These are phyloP conservation scores for Rhodotorula mucilaginosa DNA, from an alignment of 1,284 basidiomycete genomes.

Conservation along the genomic window DNA sequence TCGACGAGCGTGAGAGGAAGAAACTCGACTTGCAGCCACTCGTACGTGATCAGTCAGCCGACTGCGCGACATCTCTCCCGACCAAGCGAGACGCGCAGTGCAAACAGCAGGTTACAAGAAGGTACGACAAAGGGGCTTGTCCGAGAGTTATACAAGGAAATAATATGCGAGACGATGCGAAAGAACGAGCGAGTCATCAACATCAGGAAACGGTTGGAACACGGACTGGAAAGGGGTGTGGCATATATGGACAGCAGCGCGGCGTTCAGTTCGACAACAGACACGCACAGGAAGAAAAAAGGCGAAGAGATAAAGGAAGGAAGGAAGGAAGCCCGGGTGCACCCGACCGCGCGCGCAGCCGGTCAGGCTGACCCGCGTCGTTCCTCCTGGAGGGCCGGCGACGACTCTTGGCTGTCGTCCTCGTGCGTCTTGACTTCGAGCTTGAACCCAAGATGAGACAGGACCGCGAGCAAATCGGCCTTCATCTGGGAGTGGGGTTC, in stretches of 20 bases:
- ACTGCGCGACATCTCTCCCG: too few relatives aligned
- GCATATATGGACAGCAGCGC: too few relatives aligned
- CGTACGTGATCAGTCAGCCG: too few relatives aligned
- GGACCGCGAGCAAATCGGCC: constrained; percentile 30
- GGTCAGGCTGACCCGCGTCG: constrained; percentile 10
- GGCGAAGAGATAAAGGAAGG: neutral
- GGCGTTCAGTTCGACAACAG: too few relatives aligned
- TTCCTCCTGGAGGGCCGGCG: neutral
- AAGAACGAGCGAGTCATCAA: constrained; percentile 5
- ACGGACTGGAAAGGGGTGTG: too few relatives aligned
- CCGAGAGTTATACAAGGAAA: neutral
- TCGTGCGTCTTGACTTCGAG: constrained; percentile 26
- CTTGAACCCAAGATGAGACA: constrained; percentile 34
- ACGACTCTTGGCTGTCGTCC: neutral
- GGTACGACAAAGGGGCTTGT: too few relatives aligned
- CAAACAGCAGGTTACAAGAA: too few relatives aligned
- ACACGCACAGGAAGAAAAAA: neutral
- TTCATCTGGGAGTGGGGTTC: constrained; percentile 17
- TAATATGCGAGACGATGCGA: constrained; percentile 1
- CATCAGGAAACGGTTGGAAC: neutral
- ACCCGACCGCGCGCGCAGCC: neutral
- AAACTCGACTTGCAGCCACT: neutral
- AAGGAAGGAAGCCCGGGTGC: neutral
- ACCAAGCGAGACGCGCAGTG: too few relatives aligned
- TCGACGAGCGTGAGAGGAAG: neutral